A percentile compares a stretch with the other conserved stretches of the same genome.
Evolutionary conservation across 1,284 basidiomycete species (phyloP).

Genomic region (Trametes pubescens): DNA sequence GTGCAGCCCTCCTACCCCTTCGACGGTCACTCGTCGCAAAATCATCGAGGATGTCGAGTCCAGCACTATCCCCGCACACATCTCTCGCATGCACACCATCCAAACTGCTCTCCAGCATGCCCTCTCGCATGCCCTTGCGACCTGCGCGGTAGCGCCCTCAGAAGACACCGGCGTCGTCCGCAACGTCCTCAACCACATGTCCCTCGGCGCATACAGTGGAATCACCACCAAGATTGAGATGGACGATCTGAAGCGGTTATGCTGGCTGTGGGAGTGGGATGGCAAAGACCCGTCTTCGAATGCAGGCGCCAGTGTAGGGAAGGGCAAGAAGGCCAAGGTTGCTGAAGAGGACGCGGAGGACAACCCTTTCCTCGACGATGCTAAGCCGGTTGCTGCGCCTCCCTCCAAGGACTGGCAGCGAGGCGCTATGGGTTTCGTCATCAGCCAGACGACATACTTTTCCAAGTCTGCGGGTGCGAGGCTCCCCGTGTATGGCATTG

Average conservation of each 20-base stretch:
- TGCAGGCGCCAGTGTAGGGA: constrained; percentile 15
- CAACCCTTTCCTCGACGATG: constrained; percentile 72
- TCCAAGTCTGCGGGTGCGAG: constrained; percentile 70
- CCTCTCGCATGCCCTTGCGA: constrained; percentile 82
- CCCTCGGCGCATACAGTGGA: constrained; percentile 72
- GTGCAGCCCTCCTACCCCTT: constrained; percentile 62
- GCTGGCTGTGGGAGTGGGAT: constrained; percentile 92
- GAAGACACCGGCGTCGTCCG: constrained; percentile 76
- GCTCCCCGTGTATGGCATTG: constrained; percentile 80
- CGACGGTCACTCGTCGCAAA: constrained; percentile 49
- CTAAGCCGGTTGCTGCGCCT: constrained; percentile 41
- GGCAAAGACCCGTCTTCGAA: constrained; percentile 49
- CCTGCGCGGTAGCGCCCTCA: constrained; percentile 78
- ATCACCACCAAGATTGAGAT: constrained; percentile 67
- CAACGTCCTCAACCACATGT: constrained; percentile 81
- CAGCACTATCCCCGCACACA: constrained; percentile 59
- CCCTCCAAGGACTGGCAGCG: constrained; percentile 74
- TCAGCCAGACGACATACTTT: constrained; percentile 75
- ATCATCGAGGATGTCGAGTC: constrained; percentile 34
- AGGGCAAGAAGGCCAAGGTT: constrained; percentile 42
- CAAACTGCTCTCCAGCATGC: constrained; percentile 79
- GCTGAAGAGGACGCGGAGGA: constrained; percentile 64
- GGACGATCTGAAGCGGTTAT: constrained; percentile 74
- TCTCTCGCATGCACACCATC: constrained; percentile 65
- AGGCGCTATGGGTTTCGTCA: constrained; percentile 77